Evolutionary conservation across 1,284 basidiomycete genomes (phyloP).

Genomic region (Heliocybe sulcata): DNA sequence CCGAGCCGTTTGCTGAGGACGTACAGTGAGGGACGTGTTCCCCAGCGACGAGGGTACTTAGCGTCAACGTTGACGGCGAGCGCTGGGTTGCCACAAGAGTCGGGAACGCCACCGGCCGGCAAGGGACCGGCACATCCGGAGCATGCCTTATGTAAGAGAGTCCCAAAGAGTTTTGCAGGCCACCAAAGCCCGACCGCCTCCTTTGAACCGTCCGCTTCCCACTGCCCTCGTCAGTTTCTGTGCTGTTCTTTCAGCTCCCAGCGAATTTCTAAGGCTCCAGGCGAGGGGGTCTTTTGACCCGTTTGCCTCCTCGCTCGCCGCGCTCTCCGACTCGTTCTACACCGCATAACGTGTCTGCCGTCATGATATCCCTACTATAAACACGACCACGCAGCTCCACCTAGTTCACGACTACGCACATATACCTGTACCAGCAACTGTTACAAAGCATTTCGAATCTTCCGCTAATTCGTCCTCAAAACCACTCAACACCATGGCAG

Average conservation of each 20-base stretch:
- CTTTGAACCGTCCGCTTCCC: constrained; percentile 1
- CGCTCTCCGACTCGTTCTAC: neutral
- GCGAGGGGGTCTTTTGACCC: neutral
- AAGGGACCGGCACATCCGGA: neutral
- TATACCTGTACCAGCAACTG: neutral
- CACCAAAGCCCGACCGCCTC: neutral
- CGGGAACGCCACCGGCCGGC: neutral
- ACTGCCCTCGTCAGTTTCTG: neutral
- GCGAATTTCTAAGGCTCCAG: neutral
- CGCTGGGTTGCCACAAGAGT: neutral
- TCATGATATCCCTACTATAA: constrained; percentile 3
- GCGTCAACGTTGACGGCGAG: neutral
- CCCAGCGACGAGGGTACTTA: neutral
- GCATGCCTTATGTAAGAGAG: constrained; percentile 1
- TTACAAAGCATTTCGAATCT: neutral
- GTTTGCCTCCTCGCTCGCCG: constrained; percentile 15
- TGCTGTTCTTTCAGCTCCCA: neutral
- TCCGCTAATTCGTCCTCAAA: neutral
- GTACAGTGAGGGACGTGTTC: no score
- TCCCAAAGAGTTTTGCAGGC: neutral
- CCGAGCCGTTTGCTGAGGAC: neutral
- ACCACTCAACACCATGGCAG: neutral
- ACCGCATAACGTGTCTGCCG: constrained; percentile 31
- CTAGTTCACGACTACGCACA: neutral
- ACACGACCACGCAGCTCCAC: constrained; percentile 3